A percentile compares a stretch with the other conserved stretches of the same genome.
Conservation (phyloP, 2,329 filamentous ascomycete species). For the Alternaria viburni region DNA sequence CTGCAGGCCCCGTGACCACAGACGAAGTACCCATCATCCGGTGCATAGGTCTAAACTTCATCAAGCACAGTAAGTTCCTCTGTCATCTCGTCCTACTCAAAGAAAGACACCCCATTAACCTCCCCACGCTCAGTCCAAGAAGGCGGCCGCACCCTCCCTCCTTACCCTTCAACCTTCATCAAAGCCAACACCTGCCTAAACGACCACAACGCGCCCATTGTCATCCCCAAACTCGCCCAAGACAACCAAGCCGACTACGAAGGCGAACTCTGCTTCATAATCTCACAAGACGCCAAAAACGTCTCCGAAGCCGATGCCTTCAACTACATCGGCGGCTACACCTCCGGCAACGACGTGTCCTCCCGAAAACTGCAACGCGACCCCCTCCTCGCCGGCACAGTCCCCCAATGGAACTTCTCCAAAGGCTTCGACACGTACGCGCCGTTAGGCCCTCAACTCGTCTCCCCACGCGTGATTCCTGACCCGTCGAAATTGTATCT, state of each 20-base stretch:
- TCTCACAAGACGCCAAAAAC: conserved; percentile 60
- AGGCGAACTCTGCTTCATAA: conserved; percentile 54
- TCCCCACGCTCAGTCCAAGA: conserved; percentile 53
- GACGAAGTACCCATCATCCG: conserved; percentile 63
- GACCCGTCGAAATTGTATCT: conserved; percentile 55
- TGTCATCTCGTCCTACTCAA: too few relatives aligned
- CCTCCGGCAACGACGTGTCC: conserved; percentile 62
- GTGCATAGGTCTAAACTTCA: conserved; percentile 67
- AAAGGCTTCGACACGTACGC: conserved; percentile 65
- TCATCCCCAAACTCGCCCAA: conserved; percentile 58
- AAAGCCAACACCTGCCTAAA: conserved; percentile 53
- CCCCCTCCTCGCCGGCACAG: conserved; percentile 55
- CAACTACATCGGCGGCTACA: conserved; percentile 61
- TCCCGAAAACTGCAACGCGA: conserved; percentile 61
- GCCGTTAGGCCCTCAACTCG: conserved; percentile 60
- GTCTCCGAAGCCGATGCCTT: conserved; percentile 54
- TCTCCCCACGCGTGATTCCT: conserved; percentile 51
- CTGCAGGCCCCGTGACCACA: conserved; percentile 58
- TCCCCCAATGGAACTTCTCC: conserved; percentile 64
- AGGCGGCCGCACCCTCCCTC: conserved; percentile 58
- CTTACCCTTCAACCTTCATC: conserved; percentile 59
- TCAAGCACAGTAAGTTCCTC: conserved; percentile 58
- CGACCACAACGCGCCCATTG: conserved; percentile 51
- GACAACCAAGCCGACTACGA: conserved; percentile 55
- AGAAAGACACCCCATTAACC: too few relatives aligned